Base-by-base conservation (phyloP, 345 rosid genomes). In the Gossypium thurberi region DNA sequence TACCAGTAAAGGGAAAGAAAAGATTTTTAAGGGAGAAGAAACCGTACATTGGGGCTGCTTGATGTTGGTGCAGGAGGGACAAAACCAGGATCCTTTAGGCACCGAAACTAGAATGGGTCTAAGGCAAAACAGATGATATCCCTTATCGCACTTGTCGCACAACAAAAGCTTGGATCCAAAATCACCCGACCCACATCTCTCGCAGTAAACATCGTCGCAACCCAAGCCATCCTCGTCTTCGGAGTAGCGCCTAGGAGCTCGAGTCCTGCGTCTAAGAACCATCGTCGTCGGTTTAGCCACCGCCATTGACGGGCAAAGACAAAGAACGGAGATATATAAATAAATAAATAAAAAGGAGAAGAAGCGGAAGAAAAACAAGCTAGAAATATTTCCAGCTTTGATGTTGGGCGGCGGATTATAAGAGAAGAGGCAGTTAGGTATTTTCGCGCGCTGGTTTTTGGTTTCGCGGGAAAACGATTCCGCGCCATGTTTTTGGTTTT, bases 21-120 rank as follows among this genome's bases (percentile, higher is more conserved):
- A 5, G 1, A 5, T 33, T 0, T 33, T 43, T 8, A 23, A 76
- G 48, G 25, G 33, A 4, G 10, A 15, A 69, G 5, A 28, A 67
- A 43, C 13, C 88, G 50, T 88, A 94, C 98, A 83, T 78, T 87
- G 78, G 51, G 90, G 97, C 74, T 77, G 81, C 77, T 84, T 81
- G 67, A 76, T 82, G 57, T 74, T 76, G 25, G 92, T 80, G 75
- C 98, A 94, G 18, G 85, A 70, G 56, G 85, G 84, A 71, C 98
- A 94, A 33, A 84, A 81, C 98, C 98, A 94, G 14, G 89, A 85
- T 48, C 97, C 97, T 75, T 86, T 92, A 23, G 97, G 98, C 14
- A 94, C 91, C 8, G 93, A 81, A 33, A 78, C 93, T 71, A 94
- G 97, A 75, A 94, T 86, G 44, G 98, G 98, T 56, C 90, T 82